Base-by-base conservation (phyloP, 2,329 filamentous ascomycete species). In the Verticillium tricorpus region DNA sequence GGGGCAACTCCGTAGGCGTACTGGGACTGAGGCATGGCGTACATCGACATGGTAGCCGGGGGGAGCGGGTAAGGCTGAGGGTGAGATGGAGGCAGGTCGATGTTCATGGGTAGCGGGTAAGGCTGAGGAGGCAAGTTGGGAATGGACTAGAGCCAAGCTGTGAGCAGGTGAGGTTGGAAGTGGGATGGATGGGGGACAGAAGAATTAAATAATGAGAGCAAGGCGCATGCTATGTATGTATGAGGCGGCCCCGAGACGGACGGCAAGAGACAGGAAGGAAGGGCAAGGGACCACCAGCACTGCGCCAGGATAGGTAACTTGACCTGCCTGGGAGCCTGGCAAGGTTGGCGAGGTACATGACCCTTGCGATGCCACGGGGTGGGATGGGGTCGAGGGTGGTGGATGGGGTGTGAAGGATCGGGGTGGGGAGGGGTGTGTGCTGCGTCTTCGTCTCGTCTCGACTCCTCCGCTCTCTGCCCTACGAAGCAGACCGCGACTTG, bases 1-100 rank as follows among this genome's bases (percentile, higher is more conserved):
- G 69, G 73, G 71, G 73, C 66, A 34, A 70, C 66, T 68, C 68
- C 64, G 64, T 80, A 80, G 67, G 72, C 65, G 63, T 78, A 80
- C 66, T 74, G 73, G 58, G 40, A 45, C 12, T 28, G 76, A 37
- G 76, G 70, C 74, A 79, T 78, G 68, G 75, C 68, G 70, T 76
- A 80, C 77, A 80, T 80, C 67, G 66, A 64, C 65, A 66, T 63
- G 14, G 17, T 17, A 40, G 37, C 37, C 17, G 12, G 17, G 14
- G 37, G 37, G 37, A n/a, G 45, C 19, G 8, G 17, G 45, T 19
- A n/a, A 50, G 45, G n/a, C 19, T 22, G n/a, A 22, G 9, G n/a
- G 45, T 50, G 22, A n/a, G 39, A 45, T n/a, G 45, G 22, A 50
- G 45, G 45, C 45, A 25, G 22, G 9, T 22, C 45, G 45, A 50